These are phyloP conservation scores for Teratosphaeriaceae sp. DNA, from an alignment of 2,329 filamentous ascomycete species.

Conservation along the genomic window DNA sequence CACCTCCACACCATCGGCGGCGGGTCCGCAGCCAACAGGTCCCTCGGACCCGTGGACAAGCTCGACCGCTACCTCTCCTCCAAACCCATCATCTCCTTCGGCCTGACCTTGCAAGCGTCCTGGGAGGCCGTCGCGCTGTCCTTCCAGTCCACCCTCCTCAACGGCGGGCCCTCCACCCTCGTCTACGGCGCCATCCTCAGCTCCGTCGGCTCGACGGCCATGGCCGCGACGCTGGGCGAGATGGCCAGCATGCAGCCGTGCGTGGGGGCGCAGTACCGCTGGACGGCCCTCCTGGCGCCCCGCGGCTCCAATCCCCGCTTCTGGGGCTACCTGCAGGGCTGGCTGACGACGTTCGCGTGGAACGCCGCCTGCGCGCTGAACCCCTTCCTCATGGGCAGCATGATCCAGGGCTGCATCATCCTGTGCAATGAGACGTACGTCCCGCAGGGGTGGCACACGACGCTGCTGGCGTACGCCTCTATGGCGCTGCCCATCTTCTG, in stretches of 20 bases:
- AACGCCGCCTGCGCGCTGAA: constrained; percentile 30
- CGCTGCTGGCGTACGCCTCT: constrained; percentile 33
- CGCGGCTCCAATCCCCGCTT: constrained; percentile 4
- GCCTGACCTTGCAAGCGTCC: constrained; percentile 9
- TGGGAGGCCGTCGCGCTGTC: constrained; percentile 18
- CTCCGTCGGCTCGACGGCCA: constrained; percentile 8
- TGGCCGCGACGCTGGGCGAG: constrained; percentile 12
- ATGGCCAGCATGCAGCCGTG: constrained; percentile 16
- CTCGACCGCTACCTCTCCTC: constrained; percentile 6
- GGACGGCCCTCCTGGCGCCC: constrained; percentile 5
- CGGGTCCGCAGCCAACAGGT: background rate
- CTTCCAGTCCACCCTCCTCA: constrained; percentile 12
- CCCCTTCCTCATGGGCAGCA: constrained; percentile 28
- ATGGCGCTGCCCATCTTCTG: constrained; percentile 25
- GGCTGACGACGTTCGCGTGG: constrained; percentile 34
- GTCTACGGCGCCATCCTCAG: constrained; percentile 18
- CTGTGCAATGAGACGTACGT: constrained; percentile 31
- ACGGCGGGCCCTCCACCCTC: constrained; percentile 18
- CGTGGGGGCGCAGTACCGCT: constrained; percentile 8
- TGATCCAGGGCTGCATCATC: constrained; percentile 30
- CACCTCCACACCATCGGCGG: constrained; percentile 8
- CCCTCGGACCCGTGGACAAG: constrained; percentile 2
- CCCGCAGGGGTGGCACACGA: constrained; percentile 34
- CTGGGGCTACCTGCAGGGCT: constrained; percentile 14
- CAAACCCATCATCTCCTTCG: constrained; percentile 11